A percentile compares a stretch with the other conserved stretches of the same genome.
phyloP scores from a whole-genome alignment of 192 early-diverging fungal genomes.

The Pilaira anomala region DNA sequence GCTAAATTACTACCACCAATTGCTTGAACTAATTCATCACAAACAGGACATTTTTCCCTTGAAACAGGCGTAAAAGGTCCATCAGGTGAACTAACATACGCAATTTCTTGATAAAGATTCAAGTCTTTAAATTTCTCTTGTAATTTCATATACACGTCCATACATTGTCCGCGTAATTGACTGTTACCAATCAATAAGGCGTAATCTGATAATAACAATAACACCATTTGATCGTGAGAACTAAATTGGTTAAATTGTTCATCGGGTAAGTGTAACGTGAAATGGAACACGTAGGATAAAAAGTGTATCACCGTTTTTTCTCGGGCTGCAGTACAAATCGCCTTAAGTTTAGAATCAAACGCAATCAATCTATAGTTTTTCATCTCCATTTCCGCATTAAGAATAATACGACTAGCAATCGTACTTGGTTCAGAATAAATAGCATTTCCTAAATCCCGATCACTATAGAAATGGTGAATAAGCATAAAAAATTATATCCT shows the following conservation, averaged over 20 bases:
- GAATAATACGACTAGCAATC: slow-evolving; percentile 2
- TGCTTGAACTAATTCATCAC: neutral
- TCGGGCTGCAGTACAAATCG: neutral
- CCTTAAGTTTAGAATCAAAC: neutral
- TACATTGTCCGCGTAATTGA: too few relatives aligned
- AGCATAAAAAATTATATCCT: too few relatives aligned
- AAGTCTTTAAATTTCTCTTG: neutral
- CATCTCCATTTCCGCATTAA: neutral
- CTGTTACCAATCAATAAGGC: too few relatives aligned
- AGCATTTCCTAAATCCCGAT: neutral
- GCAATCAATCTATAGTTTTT: neutral
- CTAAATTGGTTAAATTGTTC: too few relatives aligned
- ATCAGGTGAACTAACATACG: neutral
- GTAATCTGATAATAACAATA: too few relatives aligned
- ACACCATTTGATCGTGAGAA: too few relatives aligned
- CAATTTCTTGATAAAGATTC: slow-evolving; percentile 1
- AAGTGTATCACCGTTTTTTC: neutral
- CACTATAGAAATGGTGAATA: neutral
- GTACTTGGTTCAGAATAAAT: slow-evolving; percentile 6
- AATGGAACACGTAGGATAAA: neutral
- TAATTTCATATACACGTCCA: too few relatives aligned
- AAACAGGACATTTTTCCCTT: slow-evolving; percentile 1
- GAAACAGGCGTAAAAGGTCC: neutral
- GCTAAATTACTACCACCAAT: slow-evolving; percentile 5
- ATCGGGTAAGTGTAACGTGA: neutral